Evolutionary conservation across 2,329 filamentous ascomycete genomes (phyloP), one percentile per base, ranked within the genome.

Genomic region (Beauveria caledonica): DNA sequence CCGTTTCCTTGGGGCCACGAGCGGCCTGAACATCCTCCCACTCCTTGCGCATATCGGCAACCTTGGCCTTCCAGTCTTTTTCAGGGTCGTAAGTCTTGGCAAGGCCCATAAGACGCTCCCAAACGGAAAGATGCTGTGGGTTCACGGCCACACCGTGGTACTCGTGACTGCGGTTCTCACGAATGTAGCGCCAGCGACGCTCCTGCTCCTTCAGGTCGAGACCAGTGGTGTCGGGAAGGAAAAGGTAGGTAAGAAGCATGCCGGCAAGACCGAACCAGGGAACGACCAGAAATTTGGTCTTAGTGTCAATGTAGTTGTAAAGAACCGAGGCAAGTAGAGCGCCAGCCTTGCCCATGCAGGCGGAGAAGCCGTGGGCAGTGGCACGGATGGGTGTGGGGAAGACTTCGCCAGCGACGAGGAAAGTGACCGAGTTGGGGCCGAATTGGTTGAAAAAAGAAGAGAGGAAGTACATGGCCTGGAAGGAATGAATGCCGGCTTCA

Each of bases 361-460:
- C 93, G n/a, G 90, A 92, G 76, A 97, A 90, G 61, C 93, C 93
- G 80, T 97, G 93, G 56, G 93, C 93, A 19, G 90, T 92, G 66
- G 93, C 93, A 68, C 93, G 92, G 67, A 97, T 86, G 10, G 92
- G 90, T 0, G 92, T 96, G 10, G 93, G 93, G 81, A 90, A 97
- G n/a, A 96, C 91, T 74, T 97, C 93, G 48, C 91, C 93, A 48
- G 93, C 93, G 40, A 96, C 90, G 66, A 97, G 84, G 88, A 97
- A 97, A 64, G 92, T 96, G 69, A 97, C 92, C 51, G 86, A 88
- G 82, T 97, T 97, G 75, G 93, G 93, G 13, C 93, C 93, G 70
- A 97, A 97, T 73, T 97, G 93, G 82, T 97, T 97, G 86, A 97
- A 97, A 81, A 97, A 97, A 25, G 90, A 96, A 8, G 91, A 96